A percentile compares a stretch with the other conserved stretches of the same genome.
These are phyloP conservation scores for Russula virescens DNA, from an alignment of 768 basidiomycete species.

Conservation along the genomic window DNA sequence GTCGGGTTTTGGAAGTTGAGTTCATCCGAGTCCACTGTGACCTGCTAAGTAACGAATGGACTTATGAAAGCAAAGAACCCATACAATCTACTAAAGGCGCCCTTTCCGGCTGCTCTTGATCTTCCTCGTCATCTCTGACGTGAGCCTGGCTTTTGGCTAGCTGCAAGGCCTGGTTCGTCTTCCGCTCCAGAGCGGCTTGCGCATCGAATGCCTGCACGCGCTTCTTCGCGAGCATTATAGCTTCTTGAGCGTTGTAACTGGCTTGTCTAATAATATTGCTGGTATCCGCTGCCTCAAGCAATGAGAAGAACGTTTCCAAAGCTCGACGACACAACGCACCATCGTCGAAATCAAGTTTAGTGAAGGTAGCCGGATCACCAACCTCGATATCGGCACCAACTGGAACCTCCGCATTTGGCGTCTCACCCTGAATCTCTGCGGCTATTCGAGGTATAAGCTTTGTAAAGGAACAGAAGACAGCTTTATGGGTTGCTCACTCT, in stretches of 20 bases:
- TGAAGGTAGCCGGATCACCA: constrained; percentile 46
- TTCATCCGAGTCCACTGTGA: constrained; percentile 86
- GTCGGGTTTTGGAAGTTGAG: constrained; percentile 99
- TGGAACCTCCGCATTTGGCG: constrained; percentile 40
- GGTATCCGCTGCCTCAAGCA: constrained; percentile 60
- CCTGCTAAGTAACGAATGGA: neutral
- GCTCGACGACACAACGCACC: constrained; percentile 42
- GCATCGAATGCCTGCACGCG: constrained; percentile 83
- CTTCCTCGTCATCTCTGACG: constrained; percentile 40
- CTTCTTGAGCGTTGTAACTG: constrained; percentile 82
- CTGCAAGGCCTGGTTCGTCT: constrained; percentile 70
- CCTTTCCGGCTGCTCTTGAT: constrained; percentile 26
- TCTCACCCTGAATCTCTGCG: constrained; percentile 67
- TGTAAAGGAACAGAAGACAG: constrained; percentile 1
- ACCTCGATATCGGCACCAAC: constrained; percentile 55
- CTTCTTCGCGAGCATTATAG: constrained; percentile 69
- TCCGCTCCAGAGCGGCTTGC: constrained; percentile 73
- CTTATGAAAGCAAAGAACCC: constrained; percentile 28
- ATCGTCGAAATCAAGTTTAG: constrained; percentile 87
- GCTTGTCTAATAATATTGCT: constrained; percentile 84
- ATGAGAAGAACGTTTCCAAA: constrained; percentile 2
- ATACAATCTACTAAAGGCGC: constrained; percentile 67
- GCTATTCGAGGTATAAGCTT: constrained; percentile 41
- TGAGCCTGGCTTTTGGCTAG: constrained; percentile 52
- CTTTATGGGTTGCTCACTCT: constrained; percentile 48